Conservation (phyloP, 208 protist genomes). For the Trypanosoma cruzi region DNA sequence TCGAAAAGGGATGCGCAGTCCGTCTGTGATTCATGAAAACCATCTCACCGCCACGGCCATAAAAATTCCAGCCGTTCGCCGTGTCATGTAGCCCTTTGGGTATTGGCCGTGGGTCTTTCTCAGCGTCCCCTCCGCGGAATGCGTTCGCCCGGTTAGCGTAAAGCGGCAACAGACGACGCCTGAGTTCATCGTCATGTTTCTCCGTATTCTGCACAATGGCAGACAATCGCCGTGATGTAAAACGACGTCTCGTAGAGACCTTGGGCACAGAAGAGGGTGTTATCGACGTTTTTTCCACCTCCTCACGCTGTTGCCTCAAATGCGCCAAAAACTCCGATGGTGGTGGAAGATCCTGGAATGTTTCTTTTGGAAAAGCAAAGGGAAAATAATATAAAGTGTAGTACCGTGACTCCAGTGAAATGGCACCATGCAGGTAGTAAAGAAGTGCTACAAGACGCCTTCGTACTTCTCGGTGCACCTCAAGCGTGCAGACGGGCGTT, state of each 20-base stretch:
- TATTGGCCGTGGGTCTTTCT: conserved; percentile 71
- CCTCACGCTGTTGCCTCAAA: neutral
- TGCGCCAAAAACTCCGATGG: conserved; percentile 2
- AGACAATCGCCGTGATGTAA: conserved; percentile 30
- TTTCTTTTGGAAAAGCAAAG: conserved; percentile 62
- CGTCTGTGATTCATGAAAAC: conserved; percentile 70
- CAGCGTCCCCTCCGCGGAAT: conserved; percentile 44
- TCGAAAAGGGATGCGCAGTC: conserved; percentile 65
- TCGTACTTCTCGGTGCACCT: conserved; percentile 26
- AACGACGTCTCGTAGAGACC: conserved; percentile 1
- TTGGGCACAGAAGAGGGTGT: neutral
- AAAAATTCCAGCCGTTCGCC: conserved; percentile 87
- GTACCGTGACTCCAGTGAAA: conserved; percentile 27
- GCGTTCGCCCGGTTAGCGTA: conserved; percentile 28
- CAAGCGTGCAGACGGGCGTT: conserved; percentile 4
- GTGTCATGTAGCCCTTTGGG: conserved; percentile 84
- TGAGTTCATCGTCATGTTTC: conserved; percentile 49
- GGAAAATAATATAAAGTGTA: conserved; percentile 57
- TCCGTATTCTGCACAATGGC: conserved; percentile 49
- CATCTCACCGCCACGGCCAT: conserved; percentile 83
- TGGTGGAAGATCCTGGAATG: conserved; percentile 40
- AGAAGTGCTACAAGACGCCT: conserved; percentile 17
- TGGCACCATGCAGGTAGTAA: conserved; percentile 44
- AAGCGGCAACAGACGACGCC: conserved; percentile 33
- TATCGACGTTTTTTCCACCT: conserved; percentile 1